Evolutionary conservation across 306 rosid genomes (phyloP).

Genomic region (Mimosa pudica): DNA sequence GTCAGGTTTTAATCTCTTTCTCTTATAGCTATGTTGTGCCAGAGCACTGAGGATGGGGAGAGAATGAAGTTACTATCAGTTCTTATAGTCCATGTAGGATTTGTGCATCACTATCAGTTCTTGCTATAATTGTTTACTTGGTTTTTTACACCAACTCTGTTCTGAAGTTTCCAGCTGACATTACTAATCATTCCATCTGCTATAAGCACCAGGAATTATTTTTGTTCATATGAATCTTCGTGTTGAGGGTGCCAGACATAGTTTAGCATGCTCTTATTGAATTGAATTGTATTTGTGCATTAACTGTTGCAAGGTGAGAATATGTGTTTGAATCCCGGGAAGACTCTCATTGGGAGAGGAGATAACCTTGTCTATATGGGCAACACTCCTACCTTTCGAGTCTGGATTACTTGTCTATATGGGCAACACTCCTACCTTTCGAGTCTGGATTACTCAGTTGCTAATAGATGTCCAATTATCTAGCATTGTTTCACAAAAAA

Average conservation of each 20-base stretch:
- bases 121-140: not conserved
- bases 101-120: constrained; percentile 10
- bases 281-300: not conserved
- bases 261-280: not conserved
- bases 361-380: too few species aligned
- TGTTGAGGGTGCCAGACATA: not conserved
- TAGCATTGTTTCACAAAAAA: too few species aligned
- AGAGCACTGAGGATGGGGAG: not conserved
- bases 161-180: not conserved
- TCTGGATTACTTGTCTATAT: too few species aligned
- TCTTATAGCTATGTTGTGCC: constrained; percentile 1
- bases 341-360: too few species aligned
- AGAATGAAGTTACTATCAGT: not conserved
- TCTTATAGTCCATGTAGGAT: not conserved
- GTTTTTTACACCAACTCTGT: constrained; percentile 15
- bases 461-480: too few species aligned
- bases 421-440: too few species aligned
- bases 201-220: constrained; percentile 5
- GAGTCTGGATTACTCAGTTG: too few species aligned
- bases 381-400: too few species aligned
- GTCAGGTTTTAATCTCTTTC: not conserved
- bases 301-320: constrained; percentile 65
- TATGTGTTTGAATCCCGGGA: too few species aligned
- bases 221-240: constrained; percentile 4
- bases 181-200: constrained; percentile 20